A percentile compares a stretch with the other conserved stretches of the same genome.
These are phyloP conservation scores for Oryza nivara DNA, from an alignment of 176 grass and related monocot genomes.

Conservation along the genomic window DNA sequence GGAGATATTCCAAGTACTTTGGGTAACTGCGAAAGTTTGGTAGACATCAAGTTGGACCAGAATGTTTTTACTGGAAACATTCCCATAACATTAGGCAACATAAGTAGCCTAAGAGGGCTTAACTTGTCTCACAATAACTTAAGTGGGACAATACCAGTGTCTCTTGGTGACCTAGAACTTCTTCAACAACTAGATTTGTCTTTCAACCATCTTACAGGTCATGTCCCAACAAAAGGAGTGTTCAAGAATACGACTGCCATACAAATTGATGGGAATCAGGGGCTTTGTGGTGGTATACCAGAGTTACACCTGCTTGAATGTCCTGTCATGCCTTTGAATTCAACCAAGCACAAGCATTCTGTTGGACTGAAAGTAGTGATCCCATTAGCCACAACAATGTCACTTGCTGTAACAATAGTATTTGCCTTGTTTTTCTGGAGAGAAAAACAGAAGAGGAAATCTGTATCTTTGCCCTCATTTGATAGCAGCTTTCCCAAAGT, in stretches of 20 bases:
- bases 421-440: not conserved
- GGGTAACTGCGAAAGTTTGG: slow-evolving; percentile 31
- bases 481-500: not conserved
- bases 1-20: slow-evolving; percentile 37
- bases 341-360: not conserved
- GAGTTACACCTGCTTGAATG: not conserved
- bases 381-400: not conserved
- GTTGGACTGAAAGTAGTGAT: not conserved
- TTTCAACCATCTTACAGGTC: slow-evolving; percentile 20
- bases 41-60: not conserved
- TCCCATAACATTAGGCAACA: not conserved
- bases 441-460: not conserved
- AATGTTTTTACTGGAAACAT: slow-evolving; percentile 39
- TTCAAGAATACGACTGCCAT: slow-evolving; percentile 6
- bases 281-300: not conserved
- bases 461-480: not conserved
- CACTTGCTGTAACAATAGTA: not conserved
- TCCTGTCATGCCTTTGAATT: not conserved
- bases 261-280: slow-evolving; percentile 12
- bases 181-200: slow-evolving; percentile 22
- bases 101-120: not conserved
- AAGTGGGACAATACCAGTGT: slow-evolving; percentile 15
- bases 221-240: slow-evolving; percentile 22
- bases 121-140: slow-evolving; percentile 40
- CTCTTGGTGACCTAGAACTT: not conserved